Percentiles rank a stretch among this genome's conserved stretches.
phyloP scores from a whole-genome alignment of 768 basidiomycete species.

The Hygrophorus pudorinus region DNA sequence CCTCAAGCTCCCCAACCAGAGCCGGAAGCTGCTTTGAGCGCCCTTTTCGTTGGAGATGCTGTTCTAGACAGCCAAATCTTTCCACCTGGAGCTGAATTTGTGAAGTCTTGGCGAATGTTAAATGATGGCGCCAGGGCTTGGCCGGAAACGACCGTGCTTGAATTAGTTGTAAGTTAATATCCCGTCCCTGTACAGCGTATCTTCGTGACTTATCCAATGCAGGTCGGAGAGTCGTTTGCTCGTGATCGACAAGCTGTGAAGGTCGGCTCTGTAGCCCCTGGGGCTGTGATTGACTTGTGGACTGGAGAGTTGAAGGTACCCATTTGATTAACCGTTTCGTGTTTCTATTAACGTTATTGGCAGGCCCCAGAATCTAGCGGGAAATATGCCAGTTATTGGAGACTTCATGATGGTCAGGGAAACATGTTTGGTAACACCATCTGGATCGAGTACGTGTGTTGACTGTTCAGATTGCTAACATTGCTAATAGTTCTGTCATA shows the following conservation, averaged over 20 bases:
- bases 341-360: neutral
- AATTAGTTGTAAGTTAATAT: slow-evolving; percentile 37
- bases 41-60: slow-evolving; percentile 57
- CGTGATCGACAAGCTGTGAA: slow-evolving; percentile 27
- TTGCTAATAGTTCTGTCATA: neutral
- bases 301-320: slow-evolving; percentile 67
- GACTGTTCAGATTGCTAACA: neutral
- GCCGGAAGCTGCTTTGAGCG: slow-evolving; percentile 27
- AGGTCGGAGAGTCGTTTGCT: slow-evolving; percentile 47
- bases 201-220: too few relatives aligned
- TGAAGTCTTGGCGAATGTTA: slow-evolving; percentile 71
- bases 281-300: slow-evolving; percentile 52
- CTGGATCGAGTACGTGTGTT: slow-evolving; percentile 63
- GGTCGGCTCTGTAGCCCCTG: slow-evolving; percentile 49
- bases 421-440: slow-evolving; percentile 62
- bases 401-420: slow-evolving; percentile 47
- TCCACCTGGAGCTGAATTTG: slow-evolving; percentile 77
- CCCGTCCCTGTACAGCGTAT: too few relatives aligned
- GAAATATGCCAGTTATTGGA: slow-evolving; percentile 71
- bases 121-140: slow-evolving; percentile 58
- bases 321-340: neutral
- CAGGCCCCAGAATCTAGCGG: slow-evolving; percentile 69
- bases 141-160: slow-evolving; percentile 59
- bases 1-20: neutral
- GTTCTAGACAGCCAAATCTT: slow-evolving; percentile 68